Evolutionary conservation across 257 asterid genomes (phyloP).

Genomic region (Solanum arcanum): DNA sequence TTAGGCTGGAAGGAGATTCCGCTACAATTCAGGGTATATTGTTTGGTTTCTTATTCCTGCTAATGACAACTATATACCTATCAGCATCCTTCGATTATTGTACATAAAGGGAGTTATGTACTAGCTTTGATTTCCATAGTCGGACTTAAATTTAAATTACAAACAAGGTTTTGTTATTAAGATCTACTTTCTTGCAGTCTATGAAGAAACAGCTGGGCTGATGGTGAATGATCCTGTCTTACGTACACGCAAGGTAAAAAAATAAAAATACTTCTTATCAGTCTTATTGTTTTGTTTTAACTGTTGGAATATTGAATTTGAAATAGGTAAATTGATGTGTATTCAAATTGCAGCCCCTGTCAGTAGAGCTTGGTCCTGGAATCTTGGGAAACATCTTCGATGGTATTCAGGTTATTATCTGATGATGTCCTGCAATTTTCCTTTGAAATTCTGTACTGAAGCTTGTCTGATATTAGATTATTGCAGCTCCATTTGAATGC

Average conservation of each 20-base stretch:
- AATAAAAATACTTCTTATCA: not conserved
- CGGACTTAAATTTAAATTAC: not conserved
- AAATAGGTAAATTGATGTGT: not conserved
- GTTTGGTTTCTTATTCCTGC: not conserved
- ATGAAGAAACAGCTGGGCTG: slow-evolving; percentile 95
- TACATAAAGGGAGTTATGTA: not conserved
- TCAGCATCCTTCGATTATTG: not conserved
- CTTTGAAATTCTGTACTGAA: not conserved
- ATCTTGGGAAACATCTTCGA: slow-evolving; percentile 90
- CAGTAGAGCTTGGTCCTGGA: slow-evolving; percentile 96
- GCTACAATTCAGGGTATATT: slow-evolving; percentile 86
- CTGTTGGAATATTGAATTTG: not conserved
- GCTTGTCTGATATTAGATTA: not conserved
- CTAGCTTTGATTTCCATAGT: not conserved
- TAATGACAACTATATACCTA: not conserved
- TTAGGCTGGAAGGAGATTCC: slow-evolving; percentile 94
- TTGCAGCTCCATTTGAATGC: not conserved
- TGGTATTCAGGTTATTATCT: slow-evolving; percentile 73
- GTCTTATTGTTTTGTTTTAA: not conserved
- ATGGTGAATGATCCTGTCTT: slow-evolving; percentile 93
- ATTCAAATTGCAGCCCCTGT: slow-evolving; percentile 55
- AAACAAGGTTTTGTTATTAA: not conserved
- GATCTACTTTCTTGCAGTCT: slow-evolving; percentile 42
- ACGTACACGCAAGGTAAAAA: slow-evolving; percentile 77
- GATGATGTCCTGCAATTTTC: slow-evolving; percentile 3